Evolutionary conservation across 2,329 filamentous ascomycete species (phyloP).

Genomic region (Paramyrothecium roridum): DNA sequence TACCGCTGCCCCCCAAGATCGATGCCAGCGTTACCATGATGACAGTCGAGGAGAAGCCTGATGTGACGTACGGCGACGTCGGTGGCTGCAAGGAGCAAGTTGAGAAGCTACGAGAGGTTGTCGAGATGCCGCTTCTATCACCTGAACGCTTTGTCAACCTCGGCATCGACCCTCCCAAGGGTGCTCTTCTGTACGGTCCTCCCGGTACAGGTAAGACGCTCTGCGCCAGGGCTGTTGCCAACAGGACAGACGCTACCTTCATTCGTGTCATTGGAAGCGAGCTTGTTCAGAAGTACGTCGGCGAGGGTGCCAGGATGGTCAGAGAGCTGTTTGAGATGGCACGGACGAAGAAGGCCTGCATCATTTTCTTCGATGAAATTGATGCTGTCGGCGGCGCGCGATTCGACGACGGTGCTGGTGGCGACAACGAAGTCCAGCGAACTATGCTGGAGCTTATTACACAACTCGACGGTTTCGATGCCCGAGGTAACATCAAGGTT

Average conservation of each 20-base stretch:
- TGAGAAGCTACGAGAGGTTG: constrained; percentile 96
- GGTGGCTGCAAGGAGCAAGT: constrained; percentile 99
- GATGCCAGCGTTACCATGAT: constrained; percentile 99
- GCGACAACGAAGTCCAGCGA: constrained; percentile 95
- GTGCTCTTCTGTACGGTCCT: constrained; percentile 91
- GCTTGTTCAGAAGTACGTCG: constrained; percentile 97
- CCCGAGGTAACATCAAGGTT: constrained; percentile 97
- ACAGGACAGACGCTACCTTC: constrained; percentile 96
- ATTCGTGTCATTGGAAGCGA: constrained; percentile 98
- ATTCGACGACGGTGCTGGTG: constrained; percentile 94
- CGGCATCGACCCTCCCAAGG: constrained; percentile 98
- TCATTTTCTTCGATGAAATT: constrained; percentile 97
- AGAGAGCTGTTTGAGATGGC: constrained; percentile 99
- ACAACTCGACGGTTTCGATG: constrained; percentile 94
- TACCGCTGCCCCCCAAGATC: constrained; percentile 96
- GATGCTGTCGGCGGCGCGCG: constrained; percentile 93
- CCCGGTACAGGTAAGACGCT: constrained; percentile 99
- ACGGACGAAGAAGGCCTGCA: constrained; percentile 98
- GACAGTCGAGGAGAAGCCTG: constrained; percentile 99
- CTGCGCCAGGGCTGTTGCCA: constrained; percentile 94
- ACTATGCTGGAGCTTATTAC: constrained; percentile 98
- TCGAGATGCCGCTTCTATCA: constrained; percentile 95
- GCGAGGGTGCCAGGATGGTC: constrained; percentile 97
- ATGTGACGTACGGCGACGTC: constrained; percentile 98
- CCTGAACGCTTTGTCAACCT: constrained; percentile 97